phyloP scores from a whole-genome alignment of 352 stramenopile species.

The Globisporangium alternatum region DNA sequence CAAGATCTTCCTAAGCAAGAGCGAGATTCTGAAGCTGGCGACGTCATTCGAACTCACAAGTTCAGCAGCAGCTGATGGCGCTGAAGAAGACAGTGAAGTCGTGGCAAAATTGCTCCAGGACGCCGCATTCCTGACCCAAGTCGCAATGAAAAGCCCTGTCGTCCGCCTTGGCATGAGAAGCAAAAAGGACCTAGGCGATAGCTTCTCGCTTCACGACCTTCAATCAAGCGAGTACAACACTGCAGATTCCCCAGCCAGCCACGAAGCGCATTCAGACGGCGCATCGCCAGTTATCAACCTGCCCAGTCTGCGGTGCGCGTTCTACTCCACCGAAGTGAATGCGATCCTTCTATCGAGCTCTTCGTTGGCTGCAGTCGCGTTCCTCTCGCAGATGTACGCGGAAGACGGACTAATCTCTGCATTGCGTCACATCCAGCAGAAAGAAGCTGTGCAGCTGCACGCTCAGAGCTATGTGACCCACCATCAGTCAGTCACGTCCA shows the following conservation, averaged over 20 bases:
- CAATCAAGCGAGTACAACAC: background rate
- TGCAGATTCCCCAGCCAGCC: background rate
- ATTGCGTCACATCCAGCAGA: constrained; percentile 39
- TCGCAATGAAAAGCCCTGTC: constrained; percentile 31
- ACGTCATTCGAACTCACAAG: background rate
- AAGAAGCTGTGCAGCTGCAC: constrained; percentile 42
- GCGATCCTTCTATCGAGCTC: constrained; percentile 25
- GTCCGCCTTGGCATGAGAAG: constrained; percentile 27
- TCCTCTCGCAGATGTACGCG: constrained; percentile 45
- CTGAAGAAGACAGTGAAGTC: background rate
- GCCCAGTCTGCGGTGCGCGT: constrained; percentile 4
- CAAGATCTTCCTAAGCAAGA: constrained; percentile 17
- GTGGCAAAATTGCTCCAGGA: constrained; percentile 25
- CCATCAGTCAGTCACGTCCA: constrained; percentile 17
- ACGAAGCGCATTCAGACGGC: constrained; percentile 5
- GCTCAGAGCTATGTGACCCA: constrained; percentile 32
- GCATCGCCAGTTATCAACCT: background rate
- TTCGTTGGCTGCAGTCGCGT: constrained; percentile 30
- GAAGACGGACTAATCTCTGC: constrained; percentile 36
- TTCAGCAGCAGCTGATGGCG: background rate
- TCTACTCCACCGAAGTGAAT: constrained; percentile 21
- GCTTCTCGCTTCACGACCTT: background rate
- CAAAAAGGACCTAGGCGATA: constrained; percentile 10
- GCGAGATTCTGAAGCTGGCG: constrained; percentile 12
- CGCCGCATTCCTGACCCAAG: constrained; percentile 27